Conservation (phyloP, 2,329 filamentous ascomycete species). For the Fusarium nurragi region DNA sequence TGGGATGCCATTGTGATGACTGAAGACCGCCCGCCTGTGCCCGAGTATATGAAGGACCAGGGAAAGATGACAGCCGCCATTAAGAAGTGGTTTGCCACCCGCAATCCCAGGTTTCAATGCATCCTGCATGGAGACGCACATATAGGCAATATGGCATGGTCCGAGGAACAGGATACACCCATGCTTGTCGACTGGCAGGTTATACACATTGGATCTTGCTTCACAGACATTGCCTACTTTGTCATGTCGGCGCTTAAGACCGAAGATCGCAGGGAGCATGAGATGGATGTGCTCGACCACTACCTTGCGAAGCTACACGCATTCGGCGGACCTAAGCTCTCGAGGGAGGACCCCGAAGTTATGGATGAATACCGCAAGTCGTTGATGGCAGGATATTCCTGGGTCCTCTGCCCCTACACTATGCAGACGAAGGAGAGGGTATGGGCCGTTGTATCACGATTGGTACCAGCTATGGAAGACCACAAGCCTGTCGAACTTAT, state of each 20-base stretch:
- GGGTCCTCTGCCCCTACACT: background rate
- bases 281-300: conserved; percentile 11
- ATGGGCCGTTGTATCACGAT: conserved; percentile 2
- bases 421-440: conserved; percentile 17
- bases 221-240: conserved; percentile 7
- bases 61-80: background rate
- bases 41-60: conserved; percentile 3
- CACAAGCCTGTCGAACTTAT: conserved; percentile 4
- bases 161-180: background rate
- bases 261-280: conserved; percentile 6
- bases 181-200: conserved; percentile 10
- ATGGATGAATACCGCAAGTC: conserved; percentile 6
- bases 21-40: background rate
- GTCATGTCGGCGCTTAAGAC: background rate
- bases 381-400: background rate
- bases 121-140: conserved; percentile 4
- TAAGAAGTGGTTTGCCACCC: conserved; percentile 1
- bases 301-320: conserved; percentile 10
- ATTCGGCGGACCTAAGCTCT: background rate
- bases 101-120: conserved; percentile 3
- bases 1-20: conserved; percentile 1
- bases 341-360: background rate
- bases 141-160: conserved; percentile 2
- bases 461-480: conserved; percentile 19
- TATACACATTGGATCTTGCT: background rate